Percentiles rank a stretch among this genome's conserved stretches.
Conservation (phyloP, 768 basidiomycete genomes). For the Boletus vinaceobasis region DNA sequence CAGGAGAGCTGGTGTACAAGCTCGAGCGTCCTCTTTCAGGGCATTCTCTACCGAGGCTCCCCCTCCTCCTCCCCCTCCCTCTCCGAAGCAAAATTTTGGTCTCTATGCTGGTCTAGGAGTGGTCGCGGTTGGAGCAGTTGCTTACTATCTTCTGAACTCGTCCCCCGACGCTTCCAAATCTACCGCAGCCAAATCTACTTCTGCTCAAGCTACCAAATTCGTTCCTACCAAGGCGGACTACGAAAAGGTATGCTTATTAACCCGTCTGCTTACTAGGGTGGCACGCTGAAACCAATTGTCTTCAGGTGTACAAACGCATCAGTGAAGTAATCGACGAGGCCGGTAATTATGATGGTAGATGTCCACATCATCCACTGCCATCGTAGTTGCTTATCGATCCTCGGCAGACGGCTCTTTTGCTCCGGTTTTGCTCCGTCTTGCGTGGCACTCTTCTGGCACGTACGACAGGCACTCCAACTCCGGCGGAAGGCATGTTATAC, state of each 20-base stretch:
- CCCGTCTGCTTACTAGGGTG: not conserved
- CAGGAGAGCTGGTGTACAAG: slow-evolving; percentile 25
- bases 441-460: slow-evolving; percentile 93
- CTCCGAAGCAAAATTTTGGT: slow-evolving; percentile 49
- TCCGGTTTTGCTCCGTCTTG: slow-evolving; percentile 83
- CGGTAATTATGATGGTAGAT: slow-evolving; percentile 74
- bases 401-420: slow-evolving; percentile 79
- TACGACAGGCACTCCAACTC: slow-evolving; percentile 77
- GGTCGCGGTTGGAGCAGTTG: slow-evolving; percentile 56
- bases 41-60: slow-evolving; percentile 55
- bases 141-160: slow-evolving; percentile 57
- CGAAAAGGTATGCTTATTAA: slow-evolving; percentile 59
- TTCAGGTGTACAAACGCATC: slow-evolving; percentile 86
- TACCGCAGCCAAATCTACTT: slow-evolving; percentile 56
- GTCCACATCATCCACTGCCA: not conserved
- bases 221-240: slow-evolving; percentile 81
- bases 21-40: slow-evolving; percentile 47
- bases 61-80: slow-evolving; percentile 33
- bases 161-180: slow-evolving; percentile 43
- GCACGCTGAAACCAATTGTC: not conserved
- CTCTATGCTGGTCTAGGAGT: slow-evolving; percentile 63
- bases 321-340: slow-evolving; percentile 74
- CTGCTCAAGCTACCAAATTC: slow-evolving; percentile 65
- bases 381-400: not conserved
- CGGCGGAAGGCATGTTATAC: slow-evolving; percentile 65